Base-by-base conservation (phyloP, 2,329 filamentous ascomycete species). In the Fusarium sp. region DNA sequence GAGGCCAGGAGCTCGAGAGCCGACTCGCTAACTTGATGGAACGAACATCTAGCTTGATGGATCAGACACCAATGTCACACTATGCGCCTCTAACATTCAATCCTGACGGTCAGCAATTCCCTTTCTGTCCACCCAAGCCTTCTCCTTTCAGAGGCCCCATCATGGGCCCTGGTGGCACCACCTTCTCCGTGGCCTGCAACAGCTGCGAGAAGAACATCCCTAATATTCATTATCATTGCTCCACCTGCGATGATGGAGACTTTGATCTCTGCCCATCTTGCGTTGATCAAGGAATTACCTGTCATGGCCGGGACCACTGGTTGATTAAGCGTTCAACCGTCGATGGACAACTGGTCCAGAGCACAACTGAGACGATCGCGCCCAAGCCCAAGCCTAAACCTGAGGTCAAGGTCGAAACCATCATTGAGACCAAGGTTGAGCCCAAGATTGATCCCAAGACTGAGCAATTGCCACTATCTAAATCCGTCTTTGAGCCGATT, bases 171-270 rank as follows among this genome's bases (percentile, higher is more conserved):
- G 57, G 67, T 51, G 69, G 73, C 10, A 55, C 74, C 44, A 59
- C 62, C 38, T 97, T 95, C 81, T 92, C 92, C 15, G 94, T 99
- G 46, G 97, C 93, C 85, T 99, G 96, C 88, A 98, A 99, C 83
- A 88, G 89, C 79, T 99, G 96, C 81, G 91, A 94, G 73, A 85
- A 84, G 66, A 88, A 90, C 44, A 94, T 98, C 76, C 88, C 91
- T 29, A 90, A 94, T 74, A 88, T 90, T 54, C 95, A 99, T 81
- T 99, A 93, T 81, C 96, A 99, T 83, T 99, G 97, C 85, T 92
- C 92, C 72, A 93, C 92, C 62, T 99, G 96, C 78, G 94, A 98
- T 71, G 89, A 92, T 61, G 96, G 95, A 43, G 96, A 99, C 80
- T 99, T 95, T 76, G 96, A 99, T 77, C 88, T 99, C 30, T 99